Conservation (phyloP, 2,329 filamentous ascomycete species). For the Ophiostoma himal-ulmi region DNA sequence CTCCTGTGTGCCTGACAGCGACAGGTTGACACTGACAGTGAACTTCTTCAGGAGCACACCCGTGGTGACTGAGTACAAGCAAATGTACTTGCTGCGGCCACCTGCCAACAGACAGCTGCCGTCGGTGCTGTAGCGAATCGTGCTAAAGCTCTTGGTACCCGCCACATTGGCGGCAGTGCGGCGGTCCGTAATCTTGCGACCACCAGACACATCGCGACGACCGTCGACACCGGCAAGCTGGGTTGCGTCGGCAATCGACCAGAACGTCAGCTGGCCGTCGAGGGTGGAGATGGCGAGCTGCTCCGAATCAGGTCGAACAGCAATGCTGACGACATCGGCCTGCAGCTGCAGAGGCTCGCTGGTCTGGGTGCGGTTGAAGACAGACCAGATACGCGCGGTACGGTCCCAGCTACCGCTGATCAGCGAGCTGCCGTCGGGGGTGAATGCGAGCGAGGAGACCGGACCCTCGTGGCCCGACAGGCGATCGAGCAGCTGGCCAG, state of each 20-base stretch:
- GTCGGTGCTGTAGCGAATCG: conserved; percentile 85
- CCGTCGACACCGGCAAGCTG: conserved; percentile 85
- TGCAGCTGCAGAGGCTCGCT: conserved; percentile 90
- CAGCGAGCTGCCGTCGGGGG: conserved; percentile 75
- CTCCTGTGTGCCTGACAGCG: conserved; percentile 90
- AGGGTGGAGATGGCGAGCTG: conserved; percentile 89
- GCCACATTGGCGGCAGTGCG: conserved; percentile 85
- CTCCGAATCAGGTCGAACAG: conserved; percentile 81
- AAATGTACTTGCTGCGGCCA: conserved; percentile 98
- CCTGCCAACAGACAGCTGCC: conserved; percentile 84
- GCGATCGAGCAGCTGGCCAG: conserved; percentile 86
- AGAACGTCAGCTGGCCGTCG: conserved; percentile 91
- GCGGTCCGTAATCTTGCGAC: conserved; percentile 80
- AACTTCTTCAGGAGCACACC: conserved; percentile 91
- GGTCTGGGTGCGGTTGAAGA: conserved; percentile 89
- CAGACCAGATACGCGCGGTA: conserved; percentile 91
- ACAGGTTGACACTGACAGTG: conserved; percentile 93
- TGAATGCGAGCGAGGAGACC: conserved; percentile 80
- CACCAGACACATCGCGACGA: conserved; percentile 85
- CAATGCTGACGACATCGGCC: conserved; percentile 80
- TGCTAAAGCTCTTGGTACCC: conserved; percentile 84
- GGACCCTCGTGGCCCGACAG: conserved; percentile 91
- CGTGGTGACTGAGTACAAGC: conserved; percentile 88
- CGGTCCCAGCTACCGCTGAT: conserved; percentile 95
- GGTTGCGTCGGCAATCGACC: conserved; percentile 81